Evolutionary conservation across 495 filamentous ascomycete genomes (phyloP).

Genomic region (Penicillium ucsense): DNA sequence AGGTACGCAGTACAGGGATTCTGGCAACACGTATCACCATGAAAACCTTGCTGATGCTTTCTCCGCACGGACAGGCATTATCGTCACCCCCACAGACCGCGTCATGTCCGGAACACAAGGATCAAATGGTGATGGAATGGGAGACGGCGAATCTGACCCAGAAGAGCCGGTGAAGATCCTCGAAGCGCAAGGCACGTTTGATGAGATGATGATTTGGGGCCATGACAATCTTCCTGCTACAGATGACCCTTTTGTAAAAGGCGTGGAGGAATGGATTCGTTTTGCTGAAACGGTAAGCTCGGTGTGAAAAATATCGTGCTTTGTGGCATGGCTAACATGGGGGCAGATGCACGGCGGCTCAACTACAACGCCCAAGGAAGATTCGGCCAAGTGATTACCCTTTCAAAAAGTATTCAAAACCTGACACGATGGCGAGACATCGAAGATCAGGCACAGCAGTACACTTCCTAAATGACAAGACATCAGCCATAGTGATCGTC

Average conservation of each 20-base stretch:
- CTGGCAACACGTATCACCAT: background rate
- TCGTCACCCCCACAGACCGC: conserved; percentile 31
- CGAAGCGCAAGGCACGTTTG: conserved; percentile 59
- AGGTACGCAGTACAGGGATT: conserved; percentile 31
- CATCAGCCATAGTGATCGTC: too few relatives aligned
- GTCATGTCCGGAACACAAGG: conserved; percentile 12
- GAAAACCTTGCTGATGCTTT: background rate
- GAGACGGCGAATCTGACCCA: conserved; percentile 20
- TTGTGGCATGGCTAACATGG: background rate
- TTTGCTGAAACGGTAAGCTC: conserved; percentile 55
- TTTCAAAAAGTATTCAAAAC: too few relatives aligned
- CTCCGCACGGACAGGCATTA: conserved; percentile 20
- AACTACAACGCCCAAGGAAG: too few relatives aligned
- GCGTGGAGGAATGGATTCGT: conserved; percentile 74
- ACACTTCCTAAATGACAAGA: too few relatives aligned
- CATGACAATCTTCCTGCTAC: conserved; percentile 63
- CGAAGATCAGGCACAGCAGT: too few relatives aligned
- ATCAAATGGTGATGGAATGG: conserved; percentile 36
- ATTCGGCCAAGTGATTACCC: too few relatives aligned
- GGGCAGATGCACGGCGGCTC: conserved; percentile 23
- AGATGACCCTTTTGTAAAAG: conserved; percentile 60
- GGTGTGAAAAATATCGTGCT: background rate
- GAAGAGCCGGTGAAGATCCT: conserved; percentile 49
- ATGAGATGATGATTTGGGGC: conserved; percentile 72
- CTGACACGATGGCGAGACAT: too few relatives aligned